Conservation (phyloP, 1,284 basidiomycete species). For the Microbotryum scabiosae region DNA sequence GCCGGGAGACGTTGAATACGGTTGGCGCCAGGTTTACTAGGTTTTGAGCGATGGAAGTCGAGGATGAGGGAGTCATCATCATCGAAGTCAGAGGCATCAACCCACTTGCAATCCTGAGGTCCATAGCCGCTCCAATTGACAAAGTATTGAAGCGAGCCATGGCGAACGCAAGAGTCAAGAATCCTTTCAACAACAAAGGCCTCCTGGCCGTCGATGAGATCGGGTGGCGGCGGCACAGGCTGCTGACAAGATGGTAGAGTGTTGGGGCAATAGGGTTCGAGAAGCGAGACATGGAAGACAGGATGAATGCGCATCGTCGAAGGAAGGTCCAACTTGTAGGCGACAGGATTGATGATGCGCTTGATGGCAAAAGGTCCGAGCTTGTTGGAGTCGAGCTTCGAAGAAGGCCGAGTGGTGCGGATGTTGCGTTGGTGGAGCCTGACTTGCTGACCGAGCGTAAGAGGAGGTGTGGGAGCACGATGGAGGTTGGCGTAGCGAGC, state of each 20-base stretch:
- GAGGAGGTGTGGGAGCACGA: no score
- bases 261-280: constrained; percentile 5
- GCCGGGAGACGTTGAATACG: no score
- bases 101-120: no score
- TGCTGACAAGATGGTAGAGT: background rate
- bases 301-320: constrained; percentile 10
- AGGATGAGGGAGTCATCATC: no score
- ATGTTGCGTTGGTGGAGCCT: background rate
- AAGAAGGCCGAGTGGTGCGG: constrained; percentile 17
- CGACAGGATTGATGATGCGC: background rate
- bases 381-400: constrained; percentile 9
- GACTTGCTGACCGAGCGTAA: constrained; percentile 26
- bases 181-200: background rate
- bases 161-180: background rate
- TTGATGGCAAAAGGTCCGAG: constrained; percentile 14
- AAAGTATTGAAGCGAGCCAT: constrained; percentile 5
- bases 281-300: constrained; percentile 12
- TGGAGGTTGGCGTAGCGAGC: no score
- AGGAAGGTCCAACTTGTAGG: constrained; percentile 11
- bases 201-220: background rate
- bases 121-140: constrained; percentile 9
- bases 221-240: background rate
- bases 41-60: no score
- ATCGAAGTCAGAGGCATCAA: no score
- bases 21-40: no score